Percentiles rank a stretch among this genome's conserved stretches.
phyloP scores from a whole-genome alignment of 306 rosid species.

The Comarum palustre region DNA sequence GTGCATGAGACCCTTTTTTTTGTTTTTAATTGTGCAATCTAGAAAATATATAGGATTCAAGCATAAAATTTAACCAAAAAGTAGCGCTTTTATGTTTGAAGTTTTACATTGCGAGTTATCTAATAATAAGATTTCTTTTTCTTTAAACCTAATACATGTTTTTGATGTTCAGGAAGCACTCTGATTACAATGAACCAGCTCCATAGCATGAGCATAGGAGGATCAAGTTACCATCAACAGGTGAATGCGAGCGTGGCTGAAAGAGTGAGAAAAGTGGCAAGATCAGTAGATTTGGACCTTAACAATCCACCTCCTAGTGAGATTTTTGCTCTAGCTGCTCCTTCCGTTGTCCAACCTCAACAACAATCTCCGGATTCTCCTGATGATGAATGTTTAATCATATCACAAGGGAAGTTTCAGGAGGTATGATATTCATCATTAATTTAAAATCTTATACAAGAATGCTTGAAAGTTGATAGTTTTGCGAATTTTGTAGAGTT shows the following conservation, averaged over 20 bases:
- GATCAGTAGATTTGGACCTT: constrained; percentile 14
- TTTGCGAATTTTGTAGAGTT: neutral
- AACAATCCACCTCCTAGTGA: constrained; percentile 24
- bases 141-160: neutral
- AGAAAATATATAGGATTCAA: neutral
- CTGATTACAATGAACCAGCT: neutral
- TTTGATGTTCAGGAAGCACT: neutral
- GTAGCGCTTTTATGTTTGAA: neutral
- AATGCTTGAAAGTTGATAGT: neutral
- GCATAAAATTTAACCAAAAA: neutral
- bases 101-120: neutral
- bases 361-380: neutral
- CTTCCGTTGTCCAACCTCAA: constrained; percentile 8
- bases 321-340: neutral
- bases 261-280: neutral
- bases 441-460: neutral
- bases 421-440: neutral
- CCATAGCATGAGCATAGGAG: constrained; percentile 15
- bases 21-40: neutral
- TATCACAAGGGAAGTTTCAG: constrained; percentile 20
- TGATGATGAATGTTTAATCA: constrained; percentile 18
- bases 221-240: neutral
- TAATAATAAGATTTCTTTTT: neutral
- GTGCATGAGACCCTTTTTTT: neutral
- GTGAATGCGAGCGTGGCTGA: neutral